Conservation (phyloP, 2,329 filamentous ascomycete genomes). For the Penicillium sp. region DNA sequence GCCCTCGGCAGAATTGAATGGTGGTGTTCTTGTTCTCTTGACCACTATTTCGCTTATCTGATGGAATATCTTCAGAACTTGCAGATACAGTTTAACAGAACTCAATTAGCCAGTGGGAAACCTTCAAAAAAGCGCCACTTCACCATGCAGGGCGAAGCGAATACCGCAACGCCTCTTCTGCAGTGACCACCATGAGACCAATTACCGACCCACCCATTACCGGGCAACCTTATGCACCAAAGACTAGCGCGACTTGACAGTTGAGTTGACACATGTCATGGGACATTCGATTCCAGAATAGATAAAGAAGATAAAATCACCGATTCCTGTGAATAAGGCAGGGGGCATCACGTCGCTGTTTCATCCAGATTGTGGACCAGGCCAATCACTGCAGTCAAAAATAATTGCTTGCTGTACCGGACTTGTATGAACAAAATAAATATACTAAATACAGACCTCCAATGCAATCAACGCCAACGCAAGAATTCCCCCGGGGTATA, state of each 20-base stretch:
- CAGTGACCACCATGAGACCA: background rate
- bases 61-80: background rate
- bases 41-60: background rate
- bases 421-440: background rate
- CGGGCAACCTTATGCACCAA: background rate
- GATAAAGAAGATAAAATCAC: background rate
- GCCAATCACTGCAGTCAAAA: slow-evolving; percentile 8
- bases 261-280: background rate
- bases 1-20: too few species aligned
- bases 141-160: background rate
- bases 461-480: slow-evolving; percentile 11
- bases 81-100: background rate
- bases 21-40: background rate
- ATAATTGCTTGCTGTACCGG: background rate
- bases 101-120: background rate
- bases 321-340: background rate
- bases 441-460: background rate
- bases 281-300: background rate
- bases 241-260: background rate
- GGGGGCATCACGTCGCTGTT: slow-evolving; percentile 8
- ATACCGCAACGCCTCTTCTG: background rate
- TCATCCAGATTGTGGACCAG: slow-evolving; percentile 14
- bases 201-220: background rate
- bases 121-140: background rate
- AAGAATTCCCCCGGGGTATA: slow-evolving; percentile 22